Base-by-base conservation (phyloP, 2,329 filamentous ascomycete species). In the Nemania diffusa region DNA sequence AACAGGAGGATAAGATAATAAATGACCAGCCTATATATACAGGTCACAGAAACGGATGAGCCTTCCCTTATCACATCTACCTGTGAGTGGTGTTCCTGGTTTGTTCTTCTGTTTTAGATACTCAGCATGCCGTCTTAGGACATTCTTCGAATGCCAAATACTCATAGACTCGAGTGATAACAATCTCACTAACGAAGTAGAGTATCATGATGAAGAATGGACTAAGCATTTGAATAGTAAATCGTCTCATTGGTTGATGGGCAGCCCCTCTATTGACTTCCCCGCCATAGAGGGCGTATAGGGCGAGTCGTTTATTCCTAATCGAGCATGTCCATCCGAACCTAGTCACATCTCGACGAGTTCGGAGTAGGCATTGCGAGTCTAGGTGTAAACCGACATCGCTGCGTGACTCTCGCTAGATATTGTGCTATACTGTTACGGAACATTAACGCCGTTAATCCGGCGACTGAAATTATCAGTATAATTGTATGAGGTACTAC, bases 241-340 rank as follows among this genome's bases (percentile, higher is more conserved):
- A 51, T 9, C n/a, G 26, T 26, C 62, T 46, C 40, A 64, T 64
- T 63, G 64, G 64, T 34, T 17, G 34, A 50, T 32, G 50, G 44
- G 57, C n/a, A 53, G 59, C 42, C 40, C 46, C 26, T 40, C 60
- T 22, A 48, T 57, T 60, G 55, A 60, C 44, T 62, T 52, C 34
- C 60, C 57, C 62, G 44, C 64, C 46, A 32, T 27, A 52, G 44
- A 5, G 9, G 5, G 29, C 29, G 9, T 32, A 32, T 32, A 53
- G 48, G 32, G 2, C 50, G 9, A 22, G 27, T 22, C 15, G 22
- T 29, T 57, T 42, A 62, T 61, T 51, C 68, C 61, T 32, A 32
- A 71, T 58, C 59, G 22, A 72, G 74, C 68, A 76, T 73, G 74
- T 76, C 72, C 71, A 73, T 40, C 69, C 74, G 61, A 52, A 46